These are phyloP conservation scores for Fabrea salina DNA, from an alignment of 169 alveolate genomes.

Conservation along the genomic window DNA sequence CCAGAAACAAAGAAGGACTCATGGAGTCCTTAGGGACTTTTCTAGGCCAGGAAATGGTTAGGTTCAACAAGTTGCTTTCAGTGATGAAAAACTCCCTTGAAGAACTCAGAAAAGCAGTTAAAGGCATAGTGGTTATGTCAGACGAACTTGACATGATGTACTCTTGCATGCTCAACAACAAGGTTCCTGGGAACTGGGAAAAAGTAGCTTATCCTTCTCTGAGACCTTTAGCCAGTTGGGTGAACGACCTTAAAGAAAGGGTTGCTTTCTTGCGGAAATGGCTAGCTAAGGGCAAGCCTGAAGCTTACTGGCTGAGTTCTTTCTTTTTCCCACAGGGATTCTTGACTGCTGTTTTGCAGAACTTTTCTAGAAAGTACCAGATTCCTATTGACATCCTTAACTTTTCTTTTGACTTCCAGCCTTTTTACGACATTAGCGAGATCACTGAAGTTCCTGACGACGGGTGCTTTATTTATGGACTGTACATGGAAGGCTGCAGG, in stretches of 20 bases:
- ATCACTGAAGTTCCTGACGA: conserved; percentile 68
- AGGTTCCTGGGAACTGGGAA: conserved; percentile 64
- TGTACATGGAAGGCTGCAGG: conserved; percentile 86
- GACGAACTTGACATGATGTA: conserved; percentile 82
- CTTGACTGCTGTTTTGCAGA: conserved; percentile 83
- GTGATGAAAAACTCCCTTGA: conserved; percentile 58
- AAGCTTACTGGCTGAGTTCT: conserved; percentile 82
- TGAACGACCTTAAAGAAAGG: conserved; percentile 76
- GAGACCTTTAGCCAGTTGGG: conserved; percentile 82
- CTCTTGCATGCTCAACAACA: conserved; percentile 69
- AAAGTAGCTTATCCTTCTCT: conserved; percentile 78
- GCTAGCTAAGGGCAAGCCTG: conserved; percentile 77
- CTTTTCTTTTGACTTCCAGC: conserved; percentile 71
- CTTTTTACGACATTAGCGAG: conserved; percentile 50
- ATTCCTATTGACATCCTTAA: conserved; percentile 81
- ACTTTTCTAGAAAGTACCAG: conserved; percentile 69
- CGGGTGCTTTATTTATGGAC: conserved; percentile 87
- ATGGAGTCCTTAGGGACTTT: conserved; percentile 70
- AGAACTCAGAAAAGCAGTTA: conserved; percentile 77
- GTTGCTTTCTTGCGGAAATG: conserved; percentile 77
- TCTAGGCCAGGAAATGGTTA: conserved; percentile 68
- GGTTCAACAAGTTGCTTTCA: conserved; percentile 60
- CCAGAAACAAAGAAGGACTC: conserved; percentile 71
- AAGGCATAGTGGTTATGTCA: conserved; percentile 82
- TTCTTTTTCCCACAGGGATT: conserved; percentile 89